Conservation (phyloP, 2,329 filamentous ascomycete species). For the Scopulariopsis brevicaulis region DNA sequence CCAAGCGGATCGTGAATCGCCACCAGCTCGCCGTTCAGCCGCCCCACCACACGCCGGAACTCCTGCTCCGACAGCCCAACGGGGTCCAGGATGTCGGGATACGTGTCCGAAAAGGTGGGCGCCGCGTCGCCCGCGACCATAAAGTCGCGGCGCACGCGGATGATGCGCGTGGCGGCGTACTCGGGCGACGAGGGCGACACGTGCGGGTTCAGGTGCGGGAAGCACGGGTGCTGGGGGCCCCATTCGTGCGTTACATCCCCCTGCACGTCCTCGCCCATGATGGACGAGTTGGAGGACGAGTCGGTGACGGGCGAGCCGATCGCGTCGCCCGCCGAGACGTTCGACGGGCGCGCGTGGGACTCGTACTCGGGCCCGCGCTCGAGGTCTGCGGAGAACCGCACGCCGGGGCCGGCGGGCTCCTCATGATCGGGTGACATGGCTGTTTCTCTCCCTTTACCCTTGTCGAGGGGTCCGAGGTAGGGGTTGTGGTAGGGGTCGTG, state of each 20-base stretch:
- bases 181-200: slow-evolving; percentile 68
- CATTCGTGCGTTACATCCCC: slow-evolving; percentile 63
- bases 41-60: slow-evolving; percentile 72
- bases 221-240: slow-evolving; percentile 91
- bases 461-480: slow-evolving; percentile 21
- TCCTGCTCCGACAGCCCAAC: slow-evolving; percentile 72
- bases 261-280: slow-evolving; percentile 53
- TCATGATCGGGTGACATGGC: slow-evolving; percentile 24
- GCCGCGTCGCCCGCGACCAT: slow-evolving; percentile 80
- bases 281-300: slow-evolving; percentile 43
- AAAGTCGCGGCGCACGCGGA: slow-evolving; percentile 87
- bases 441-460: slow-evolving; percentile 36
- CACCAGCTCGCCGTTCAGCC: slow-evolving; percentile 66
- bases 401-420: slow-evolving; percentile 13
- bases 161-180: slow-evolving; percentile 72
- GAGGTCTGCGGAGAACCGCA: slow-evolving; percentile 36
- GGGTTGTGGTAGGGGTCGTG: slow-evolving; percentile 8
- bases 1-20: slow-evolving; percentile 73
- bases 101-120: slow-evolving; percentile 87
- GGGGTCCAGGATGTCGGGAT: slow-evolving; percentile 89
- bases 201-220: slow-evolving; percentile 85
- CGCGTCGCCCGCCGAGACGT: slow-evolving; percentile 34
- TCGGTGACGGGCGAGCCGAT: slow-evolving; percentile 40
- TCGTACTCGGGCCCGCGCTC: slow-evolving; percentile 39
- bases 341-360: slow-evolving; percentile 30